These are phyloP conservation scores for Ceriops decandra DNA, from an alignment of 345 rosid genomes.

Conservation along the genomic window DNA sequence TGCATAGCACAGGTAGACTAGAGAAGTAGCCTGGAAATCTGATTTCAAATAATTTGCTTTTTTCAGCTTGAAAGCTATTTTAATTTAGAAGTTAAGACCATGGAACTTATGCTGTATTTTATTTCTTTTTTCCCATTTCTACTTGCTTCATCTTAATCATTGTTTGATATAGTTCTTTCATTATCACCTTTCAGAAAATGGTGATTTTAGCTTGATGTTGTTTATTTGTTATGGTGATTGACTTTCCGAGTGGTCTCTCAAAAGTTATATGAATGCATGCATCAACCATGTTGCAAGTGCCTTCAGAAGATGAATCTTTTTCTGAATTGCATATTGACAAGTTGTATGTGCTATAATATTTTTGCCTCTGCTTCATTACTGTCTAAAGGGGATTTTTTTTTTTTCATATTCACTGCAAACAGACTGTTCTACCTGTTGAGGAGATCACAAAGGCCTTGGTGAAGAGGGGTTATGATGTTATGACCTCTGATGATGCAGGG, in stretches of 20 bases:
- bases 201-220: not conserved
- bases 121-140: not conserved
- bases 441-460: conserved; percentile 57
- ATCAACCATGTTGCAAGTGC: not conserved
- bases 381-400: conserved; percentile 1
- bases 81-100: not conserved
- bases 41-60: not conserved
- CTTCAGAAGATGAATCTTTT: not conserved
- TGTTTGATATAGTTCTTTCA: too few relatives aligned
- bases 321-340: not conserved
- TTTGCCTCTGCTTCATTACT: conserved; percentile 2
- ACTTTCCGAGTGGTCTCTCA: too few relatives aligned
- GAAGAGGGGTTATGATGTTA: conserved; percentile 73
- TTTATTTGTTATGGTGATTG: not conserved
- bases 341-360: not conserved
- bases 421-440: conserved; percentile 65
- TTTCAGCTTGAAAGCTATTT: not conserved
- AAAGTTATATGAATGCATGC: conserved; percentile 4
- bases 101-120: not conserved
- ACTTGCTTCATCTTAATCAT: too few relatives aligned
- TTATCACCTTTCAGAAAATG: not conserved
- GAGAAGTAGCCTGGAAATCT: not conserved
- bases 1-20: not conserved
- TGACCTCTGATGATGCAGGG: conserved; percentile 85
- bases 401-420: conserved; percentile 12